Percentiles rank a stretch among this genome's conserved stretches.
Conservation (phyloP, 2,329 filamentous ascomycete genomes). For the Boeremia lycopersici region DNA sequence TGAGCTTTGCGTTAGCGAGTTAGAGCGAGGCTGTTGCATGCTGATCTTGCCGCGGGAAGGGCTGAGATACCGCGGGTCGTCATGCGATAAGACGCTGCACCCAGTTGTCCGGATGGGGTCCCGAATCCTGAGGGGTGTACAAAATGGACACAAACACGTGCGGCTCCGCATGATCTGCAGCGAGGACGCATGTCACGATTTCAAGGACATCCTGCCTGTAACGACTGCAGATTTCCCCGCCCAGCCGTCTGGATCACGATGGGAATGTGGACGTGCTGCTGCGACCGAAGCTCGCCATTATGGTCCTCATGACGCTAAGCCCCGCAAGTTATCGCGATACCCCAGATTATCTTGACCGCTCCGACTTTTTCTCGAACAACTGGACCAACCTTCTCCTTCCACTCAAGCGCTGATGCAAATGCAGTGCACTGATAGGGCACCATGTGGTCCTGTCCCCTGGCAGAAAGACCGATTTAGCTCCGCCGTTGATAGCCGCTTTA, state of each 20-base stretch:
- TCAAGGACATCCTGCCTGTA: constrained; percentile 10
- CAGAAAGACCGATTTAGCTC: constrained; percentile 25
- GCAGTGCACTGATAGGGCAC: constrained; percentile 24
- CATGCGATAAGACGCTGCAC: constrained; percentile 10
- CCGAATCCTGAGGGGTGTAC: constrained; percentile 12
- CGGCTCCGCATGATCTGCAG: constrained; percentile 24
- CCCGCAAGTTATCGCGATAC: constrained; percentile 24
- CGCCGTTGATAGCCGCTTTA: constrained; percentile 41
- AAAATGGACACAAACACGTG: constrained; percentile 12
- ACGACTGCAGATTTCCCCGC: constrained; percentile 12
- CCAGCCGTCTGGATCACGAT: constrained; percentile 19
- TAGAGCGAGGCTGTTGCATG: not conserved
- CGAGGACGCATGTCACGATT: not conserved
- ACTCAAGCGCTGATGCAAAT: constrained; percentile 21
- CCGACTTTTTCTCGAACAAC: constrained; percentile 26
- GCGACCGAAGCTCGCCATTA: constrained; percentile 25
- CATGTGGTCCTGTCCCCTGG: constrained; percentile 14
- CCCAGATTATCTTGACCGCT: constrained; percentile 16
- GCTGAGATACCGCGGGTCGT: not conserved
- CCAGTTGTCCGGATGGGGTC: constrained; percentile 35
- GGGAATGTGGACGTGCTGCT: constrained; percentile 17
- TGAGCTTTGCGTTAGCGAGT: constrained; percentile 18
- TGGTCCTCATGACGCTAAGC: constrained; percentile 21
- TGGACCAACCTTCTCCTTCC: constrained; percentile 28
- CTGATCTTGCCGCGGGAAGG: constrained; percentile 7